Base-by-base conservation (phyloP, 2,329 filamentous ascomycete genomes). In the Alternaria arborescens region DNA sequence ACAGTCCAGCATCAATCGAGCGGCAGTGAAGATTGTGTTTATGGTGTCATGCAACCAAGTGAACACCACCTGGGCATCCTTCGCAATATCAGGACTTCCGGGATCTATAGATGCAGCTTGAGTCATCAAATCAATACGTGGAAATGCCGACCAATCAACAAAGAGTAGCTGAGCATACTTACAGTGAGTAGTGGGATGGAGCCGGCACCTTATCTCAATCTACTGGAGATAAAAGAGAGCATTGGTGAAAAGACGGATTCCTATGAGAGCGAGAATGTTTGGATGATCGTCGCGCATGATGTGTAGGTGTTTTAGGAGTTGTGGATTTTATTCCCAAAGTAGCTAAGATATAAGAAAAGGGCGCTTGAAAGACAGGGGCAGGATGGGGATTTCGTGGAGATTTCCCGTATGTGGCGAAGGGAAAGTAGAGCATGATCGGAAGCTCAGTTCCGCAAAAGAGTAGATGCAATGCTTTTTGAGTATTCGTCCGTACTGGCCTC, bases 101-200 rank as follows among this genome's bases (percentile, higher is more conserved):
- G 2, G 14, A 34, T 1, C 32, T 16, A 2, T 16, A 1, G 14
- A 34, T 5, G 5, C 5, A 1, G 12, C 32, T 34, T 0, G 5
- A 3, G 14, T 34, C 12, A 34, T 34, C 14, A 5, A 16, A 34
- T 3, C 11, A 6, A 34, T 34, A 5, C 12, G 12, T 34, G 32
- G 5, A 34, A 34, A 11, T 34, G 32, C 5, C 32, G 14, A 16
- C 1, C 2, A 12, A 34, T 6, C 2, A 16, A 16, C 4, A 30
- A 3, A 2, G 32, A 14, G 32, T 34, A 2, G 12, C 32, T 6
- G 32, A 34, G 32, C 32, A 4, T 12, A 16, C 14, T 6, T 0
- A 0, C 11, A 34, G 5, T 6, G 1, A 14, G 0, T 6, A 0
- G 11, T 14, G 32, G 3, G 5, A 34, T 16, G 32, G 2, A 4